A percentile compares a stretch with the other conserved stretches of the same genome.
phyloP scores from a whole-genome alignment of 1,284 basidiomycete species.

The Megacollybia platyphylla region DNA sequence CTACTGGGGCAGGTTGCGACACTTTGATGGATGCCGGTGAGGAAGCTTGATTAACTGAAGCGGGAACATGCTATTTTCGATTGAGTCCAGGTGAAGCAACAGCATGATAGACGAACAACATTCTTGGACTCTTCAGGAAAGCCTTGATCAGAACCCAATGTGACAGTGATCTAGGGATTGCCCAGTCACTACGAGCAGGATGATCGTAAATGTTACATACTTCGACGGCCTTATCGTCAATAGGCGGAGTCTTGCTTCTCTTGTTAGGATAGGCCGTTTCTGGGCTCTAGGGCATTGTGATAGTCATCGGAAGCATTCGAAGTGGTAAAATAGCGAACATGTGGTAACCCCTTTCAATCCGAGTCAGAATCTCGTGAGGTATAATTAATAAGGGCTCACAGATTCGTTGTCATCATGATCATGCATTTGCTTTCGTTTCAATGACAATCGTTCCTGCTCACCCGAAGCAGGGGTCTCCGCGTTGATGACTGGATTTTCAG shows the following conservation, averaged over 20 bases:
- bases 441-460: constrained; percentile 10
- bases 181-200: background rate
- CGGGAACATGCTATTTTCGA: too few relatives aligned
- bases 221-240: constrained; percentile 13
- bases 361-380: too few relatives aligned
- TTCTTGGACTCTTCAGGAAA: background rate
- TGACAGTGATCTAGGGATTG: background rate
- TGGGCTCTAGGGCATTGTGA: constrained; percentile 18
- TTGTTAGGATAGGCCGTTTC: constrained; percentile 35
- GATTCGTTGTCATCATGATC: constrained; percentile 18
- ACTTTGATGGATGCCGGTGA: too few relatives aligned
- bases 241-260: constrained; percentile 33
- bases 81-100: too few relatives aligned
- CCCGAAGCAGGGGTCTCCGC: too few relatives aligned
- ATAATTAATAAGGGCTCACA: constrained; percentile 1
- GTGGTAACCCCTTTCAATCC: too few relatives aligned
- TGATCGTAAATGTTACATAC: constrained; percentile 5
- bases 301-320: too few relatives aligned
- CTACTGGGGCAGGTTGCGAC: too few relatives aligned
- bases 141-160: background rate
- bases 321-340: too few relatives aligned
- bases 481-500: too few relatives aligned
- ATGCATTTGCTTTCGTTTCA: constrained; percentile 25
- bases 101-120: background rate
- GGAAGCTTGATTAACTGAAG: too few relatives aligned